phyloP scores from a whole-genome alignment of 2,329 filamentous ascomycete species.

The Orbilia blumenaviensis region DNA sequence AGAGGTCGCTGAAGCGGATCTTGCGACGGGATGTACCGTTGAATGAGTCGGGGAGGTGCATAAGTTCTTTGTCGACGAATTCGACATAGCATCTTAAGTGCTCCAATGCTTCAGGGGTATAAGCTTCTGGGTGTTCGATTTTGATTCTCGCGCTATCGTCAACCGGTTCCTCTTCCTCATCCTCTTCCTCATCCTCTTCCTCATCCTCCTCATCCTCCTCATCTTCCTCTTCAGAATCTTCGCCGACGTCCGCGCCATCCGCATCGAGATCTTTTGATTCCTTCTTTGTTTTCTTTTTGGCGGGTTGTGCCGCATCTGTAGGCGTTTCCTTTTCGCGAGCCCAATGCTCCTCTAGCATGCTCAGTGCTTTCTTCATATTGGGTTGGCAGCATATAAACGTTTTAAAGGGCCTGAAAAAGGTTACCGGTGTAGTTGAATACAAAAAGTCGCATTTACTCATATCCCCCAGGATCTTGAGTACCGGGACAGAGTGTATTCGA shows the following conservation, averaged over 20 bases:
- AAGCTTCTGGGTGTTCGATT: constrained; percentile 61
- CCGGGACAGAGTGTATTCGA: constrained; percentile 62
- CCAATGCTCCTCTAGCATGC: constrained; percentile 63
- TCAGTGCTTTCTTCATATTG: constrained; percentile 62
- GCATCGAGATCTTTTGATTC: constrained; percentile 59
- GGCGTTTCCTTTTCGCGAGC: constrained; percentile 60
- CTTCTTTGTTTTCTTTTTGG: constrained; percentile 36
- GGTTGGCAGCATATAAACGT: constrained; percentile 62
- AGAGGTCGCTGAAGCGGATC: constrained; percentile 63
- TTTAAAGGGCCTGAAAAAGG: constrained; percentile 63
- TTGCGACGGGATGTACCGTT: constrained; percentile 22
- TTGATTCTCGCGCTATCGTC: constrained; percentile 57
- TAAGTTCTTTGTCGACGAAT: constrained; percentile 63
- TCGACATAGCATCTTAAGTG: constrained; percentile 64
- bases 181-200: too few relatives aligned
- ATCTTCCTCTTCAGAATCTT: constrained; percentile 55
- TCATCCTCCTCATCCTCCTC: constrained; percentile 53
- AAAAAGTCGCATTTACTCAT: constrained; percentile 61
- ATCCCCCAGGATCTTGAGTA: constrained; percentile 62
- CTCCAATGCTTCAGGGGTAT: constrained; percentile 61
- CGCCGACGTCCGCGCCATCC: constrained; percentile 53
- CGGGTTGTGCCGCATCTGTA: constrained; percentile 52
- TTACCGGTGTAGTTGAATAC: constrained; percentile 60
- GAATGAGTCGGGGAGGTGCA: constrained; percentile 60
- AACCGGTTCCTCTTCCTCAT: constrained; percentile 9